Evolutionary conservation across 257 asterid species (phyloP), one percentile per base, ranked within the genome.

Genomic region (Craterostigma plantagineum): DNA sequence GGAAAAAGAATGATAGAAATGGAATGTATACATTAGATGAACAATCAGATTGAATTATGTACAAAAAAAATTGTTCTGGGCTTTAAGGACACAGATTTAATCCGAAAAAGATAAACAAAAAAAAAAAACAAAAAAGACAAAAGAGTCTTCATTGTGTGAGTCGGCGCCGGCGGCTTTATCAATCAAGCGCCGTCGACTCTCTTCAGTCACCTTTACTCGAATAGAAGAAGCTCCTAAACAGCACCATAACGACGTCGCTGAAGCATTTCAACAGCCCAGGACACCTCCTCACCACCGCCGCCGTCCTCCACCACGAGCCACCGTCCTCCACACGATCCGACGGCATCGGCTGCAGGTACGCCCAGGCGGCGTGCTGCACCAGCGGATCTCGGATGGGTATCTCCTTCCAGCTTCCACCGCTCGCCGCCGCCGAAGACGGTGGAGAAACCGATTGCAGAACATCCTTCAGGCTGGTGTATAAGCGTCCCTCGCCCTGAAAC

Each of bases 321-420:
- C 8, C 41, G 18, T 55, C 67, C 18, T 35, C 60, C 5, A 33
- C 60, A 4, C 44, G 76, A 45, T 43, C 47, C 52, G 38, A 60
- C 56, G 18, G 66, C 75, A 69, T 54, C 45, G 91, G 92, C 53
- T 77, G 83, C 56, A 86, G 79, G 61, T 77, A 86, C 18, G 94
- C 94, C 92, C 92, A 75, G 35, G 92, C 96, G 3, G 94, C 96
- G 52, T 75, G 92, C 72, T 81, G 81, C 45, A 86, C 49, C 1
- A 86, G 49, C 10, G 92, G 92, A 38, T 86, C 92, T 64, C 63
- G 81, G 58, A 86, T 67, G 36, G 79, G 92, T 8, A 86, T 81
- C 64, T 77, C 94, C 50, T 63, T 43, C 94, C 86, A 81, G 70
- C 91, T 71, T 16, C 58, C 39, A 14, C 44, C 37, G 0, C 48